Evolutionary conservation across 306 rosid genomes (phyloP).

Genomic region (Cicer judaicum): DNA sequence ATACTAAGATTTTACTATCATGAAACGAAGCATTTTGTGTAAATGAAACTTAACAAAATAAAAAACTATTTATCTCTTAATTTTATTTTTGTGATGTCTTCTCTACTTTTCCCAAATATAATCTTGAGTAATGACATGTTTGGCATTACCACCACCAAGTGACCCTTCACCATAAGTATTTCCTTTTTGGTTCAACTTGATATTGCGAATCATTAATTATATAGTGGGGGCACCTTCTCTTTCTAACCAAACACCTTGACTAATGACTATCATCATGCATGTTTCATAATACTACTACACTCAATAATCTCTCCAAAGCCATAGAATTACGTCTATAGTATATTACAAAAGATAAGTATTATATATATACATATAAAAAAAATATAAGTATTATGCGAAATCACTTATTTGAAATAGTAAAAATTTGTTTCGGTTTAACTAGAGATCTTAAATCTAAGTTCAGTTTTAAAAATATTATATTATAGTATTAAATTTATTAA

Average conservation of each 20-base stretch:
- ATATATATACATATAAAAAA: not conserved
- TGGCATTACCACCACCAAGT: slow-evolving; percentile 40
- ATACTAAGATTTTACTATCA: too few species aligned
- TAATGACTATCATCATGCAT: slow-evolving; percentile 15
- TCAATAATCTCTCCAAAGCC: not conserved
- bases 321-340: not conserved
- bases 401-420: too few species aligned
- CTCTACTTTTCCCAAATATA: not conserved
- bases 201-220: slow-evolving; percentile 16
- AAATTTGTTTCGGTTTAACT: too few species aligned
- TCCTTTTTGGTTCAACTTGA: slow-evolving; percentile 15
- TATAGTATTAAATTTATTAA: too few species aligned
- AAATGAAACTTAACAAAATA: too few species aligned
- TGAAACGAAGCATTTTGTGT: too few species aligned
- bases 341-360: not conserved
- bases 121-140: slow-evolving; percentile 23
- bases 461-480: too few species aligned
- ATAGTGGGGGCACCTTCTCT: slow-evolving; percentile 18
- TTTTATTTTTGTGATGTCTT: not conserved
- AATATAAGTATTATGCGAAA: not conserved
- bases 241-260: slow-evolving; percentile 36
- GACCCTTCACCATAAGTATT: slow-evolving; percentile 44
- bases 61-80: not conserved
- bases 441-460: too few species aligned
- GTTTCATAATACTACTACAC: not conserved